Evolutionary conservation across 768 basidiomycete genomes (phyloP), one percentile per base, ranked within the genome.

Genomic region (Trametes meyenii): DNA sequence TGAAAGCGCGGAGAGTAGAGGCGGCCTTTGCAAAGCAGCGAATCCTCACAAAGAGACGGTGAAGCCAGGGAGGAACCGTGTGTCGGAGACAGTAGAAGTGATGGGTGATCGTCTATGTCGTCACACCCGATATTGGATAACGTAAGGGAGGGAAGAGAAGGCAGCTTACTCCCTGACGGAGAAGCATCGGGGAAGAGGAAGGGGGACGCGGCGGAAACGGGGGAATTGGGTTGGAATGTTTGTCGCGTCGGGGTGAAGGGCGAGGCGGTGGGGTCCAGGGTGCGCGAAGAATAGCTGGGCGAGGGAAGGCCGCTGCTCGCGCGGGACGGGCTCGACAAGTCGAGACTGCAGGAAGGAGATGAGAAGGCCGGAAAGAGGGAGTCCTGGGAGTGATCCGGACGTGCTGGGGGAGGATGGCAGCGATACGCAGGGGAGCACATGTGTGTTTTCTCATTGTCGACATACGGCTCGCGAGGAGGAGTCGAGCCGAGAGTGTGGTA

Each of bases 1-100:
- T 87, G 85, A 68, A 94, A 92, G 21, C 80, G 80, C 35, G 74
- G 74, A 14, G 83, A 83, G 64, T 81, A 75, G 56, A 71, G 49
- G 55, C 76, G 67, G 35, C 69, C 71, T 62, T 68, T 65, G 53
- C 57, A 63, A 58, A 63, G 61, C 53, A 51, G 51, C 57, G 62
- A 50, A 51, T 63, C 62, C 39, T 59, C 62, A 36, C 55, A 63
- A 26, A 53, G 53, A 42, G 55, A 45, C 55, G 44, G 50, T 38
- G 50, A 52, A 40, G 57, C 33, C 55, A 55, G 21, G 21, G 54
- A 50, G 29, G 54, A 38, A 19, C 36, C 42, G 29, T 58, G 44
- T 33, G 45, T 39, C 39, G 67, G 51, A 10, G 64, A 33, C 46
- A 65, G 60, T 29, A 62, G 57, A 23, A 68, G 65, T 16, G 67